Evolutionary conservation across 2,329 filamentous ascomycete genomes (phyloP), one percentile per base, ranked within the genome.

Genomic region (Xylaria polymorpha): DNA sequence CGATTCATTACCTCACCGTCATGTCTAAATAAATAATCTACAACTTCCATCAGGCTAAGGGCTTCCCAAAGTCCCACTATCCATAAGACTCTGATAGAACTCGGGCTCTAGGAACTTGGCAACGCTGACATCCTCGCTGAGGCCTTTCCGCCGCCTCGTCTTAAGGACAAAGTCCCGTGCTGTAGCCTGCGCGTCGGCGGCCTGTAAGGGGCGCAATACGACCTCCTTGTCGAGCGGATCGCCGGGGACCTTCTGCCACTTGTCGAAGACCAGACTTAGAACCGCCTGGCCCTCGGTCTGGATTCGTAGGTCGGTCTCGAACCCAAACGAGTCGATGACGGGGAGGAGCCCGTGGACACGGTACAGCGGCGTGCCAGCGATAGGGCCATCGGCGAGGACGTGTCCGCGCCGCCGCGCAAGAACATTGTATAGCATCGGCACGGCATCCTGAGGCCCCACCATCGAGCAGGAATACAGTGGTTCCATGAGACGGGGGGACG

Each of bases 21-120:
- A 46, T 39, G 43, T 39, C 20, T 41, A 50, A n/a, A 22, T 29
- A 50, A 37, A 18, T 29, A 25, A 44, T 32, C 22, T 46, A 37
- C 61, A 20, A 29, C 6, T 15, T 10, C 25, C 43, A 6, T 32
- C 35, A 59, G 35, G 29, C 58, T 68, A 72, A 43, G 70, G 68
- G 29, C 76, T 75, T 20, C 94, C 94, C 72, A 98, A 82, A 74
- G 97, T 90, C 2, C 95, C 95, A 75, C 92, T 96, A 81, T 97
- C 94, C 82, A 94, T 92, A 77, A 98, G 82, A 74, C 90, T 93
- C 80, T 91, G 90, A 83, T 97, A 97, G 70, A 98, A 89, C 80
- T 98, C 96, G 1, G 94, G 93, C 84, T 99, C 96, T 72, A 99
- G 84, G 82, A 98, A 99, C 79, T 97, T 98, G 80, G 94, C 94